Evolutionary conservation across 495 filamentous ascomycete genomes (phyloP), one percentile per base, ranked within the genome.

Genomic region (Tuber melanosporum): DNA sequence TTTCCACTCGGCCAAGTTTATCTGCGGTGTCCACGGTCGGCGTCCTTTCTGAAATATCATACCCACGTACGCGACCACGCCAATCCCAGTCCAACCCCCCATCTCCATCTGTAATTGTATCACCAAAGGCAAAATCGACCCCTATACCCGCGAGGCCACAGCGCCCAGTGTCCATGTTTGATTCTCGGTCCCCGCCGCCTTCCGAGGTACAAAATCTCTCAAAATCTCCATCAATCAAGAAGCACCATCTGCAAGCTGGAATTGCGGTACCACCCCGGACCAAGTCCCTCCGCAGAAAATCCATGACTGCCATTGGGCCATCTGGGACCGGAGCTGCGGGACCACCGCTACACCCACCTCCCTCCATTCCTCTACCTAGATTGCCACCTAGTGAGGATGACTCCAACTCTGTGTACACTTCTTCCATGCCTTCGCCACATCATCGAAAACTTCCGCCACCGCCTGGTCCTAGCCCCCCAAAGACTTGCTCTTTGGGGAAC

Each of bases 121-220:
- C 74, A 74, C 73, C 78, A 17, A 81, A 46, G 41, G 62, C 80
- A 74, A 74, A 46, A 71, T 57, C 76, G 22, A 69, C 66, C 2
- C 78, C 75, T 19, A 39, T 73, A 49, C 43, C 74, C 41, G 74
- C n/a, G 42, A 75, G 41, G 14, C 73, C 71, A 4, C 77, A 77
- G 36, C 81, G 81, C n/a, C 81, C 81, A n/a, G 73, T 71, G 8
- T 82, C 81, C 70, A 82, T 82, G 81, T 72, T 82, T 74, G 81
- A 82, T 72, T 72, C 80, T 41, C 80, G 80, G 39, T 72, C 81
- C 75, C 47, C 71, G 36, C 45, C 77, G 15, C 46, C 71, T 6
- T 73, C 36, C 26, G 71, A 73, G 39, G 20, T 14, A 57, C 71
- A 73, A n/a, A 49, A 66, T 73, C 71, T 73, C 43, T 73, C 71